These are phyloP conservation scores for Rhynchosporium agropyri DNA, from an alignment of 2,329 filamentous ascomycete genomes.

Conservation along the genomic window DNA sequence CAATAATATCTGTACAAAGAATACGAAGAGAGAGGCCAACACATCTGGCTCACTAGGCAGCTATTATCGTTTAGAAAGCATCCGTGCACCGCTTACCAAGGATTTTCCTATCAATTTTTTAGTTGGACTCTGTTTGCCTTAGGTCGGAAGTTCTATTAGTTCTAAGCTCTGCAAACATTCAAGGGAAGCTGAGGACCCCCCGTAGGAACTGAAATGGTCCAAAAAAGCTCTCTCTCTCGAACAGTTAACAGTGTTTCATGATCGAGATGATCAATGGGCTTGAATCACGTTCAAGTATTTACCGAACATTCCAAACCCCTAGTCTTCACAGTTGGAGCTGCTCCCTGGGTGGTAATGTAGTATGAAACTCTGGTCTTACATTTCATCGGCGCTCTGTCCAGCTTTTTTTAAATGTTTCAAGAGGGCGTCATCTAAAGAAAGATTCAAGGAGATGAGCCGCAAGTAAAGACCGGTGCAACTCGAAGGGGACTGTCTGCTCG, in stretches of 20 bases:
- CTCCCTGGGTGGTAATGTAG: no score
- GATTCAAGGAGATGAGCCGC: conserved; percentile 6
- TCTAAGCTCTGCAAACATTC: not conserved
- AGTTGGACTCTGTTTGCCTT: not conserved
- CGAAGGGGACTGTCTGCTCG: not conserved
- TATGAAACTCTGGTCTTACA: no score
- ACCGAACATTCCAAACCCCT: no score
- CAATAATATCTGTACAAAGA: no score
- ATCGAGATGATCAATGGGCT: no score
- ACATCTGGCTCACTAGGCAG: not conserved
- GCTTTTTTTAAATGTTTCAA: not conserved
- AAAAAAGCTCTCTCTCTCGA: not conserved
- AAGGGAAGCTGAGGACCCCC: not conserved
- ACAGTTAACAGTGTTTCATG: no score
- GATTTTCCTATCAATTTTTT: not conserved
- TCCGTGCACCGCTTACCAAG: not conserved
- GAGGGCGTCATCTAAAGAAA: not conserved
- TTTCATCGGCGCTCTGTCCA: no score
- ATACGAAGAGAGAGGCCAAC: not conserved
- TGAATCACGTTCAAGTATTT: no score
- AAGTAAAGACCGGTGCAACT: not conserved
- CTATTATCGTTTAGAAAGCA: not conserved
- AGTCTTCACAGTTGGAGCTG: no score
- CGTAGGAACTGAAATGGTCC: no score
- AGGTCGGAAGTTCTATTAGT: not conserved